Conservation (phyloP, 306 rosid genomes). For the Begonia peltatifolia region DNA sequence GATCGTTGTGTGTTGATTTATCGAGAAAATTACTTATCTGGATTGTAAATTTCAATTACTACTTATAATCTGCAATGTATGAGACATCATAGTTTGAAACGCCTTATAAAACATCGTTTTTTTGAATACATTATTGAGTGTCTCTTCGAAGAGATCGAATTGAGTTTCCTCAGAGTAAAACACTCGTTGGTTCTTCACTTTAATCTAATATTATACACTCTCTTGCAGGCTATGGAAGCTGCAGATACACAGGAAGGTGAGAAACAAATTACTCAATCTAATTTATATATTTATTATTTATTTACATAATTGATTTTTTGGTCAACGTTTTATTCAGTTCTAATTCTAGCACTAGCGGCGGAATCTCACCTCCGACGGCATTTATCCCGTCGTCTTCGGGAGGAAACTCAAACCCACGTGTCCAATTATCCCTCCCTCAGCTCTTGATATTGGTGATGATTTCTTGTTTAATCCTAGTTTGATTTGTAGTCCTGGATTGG, state of each 20-base stretch:
- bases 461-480: slow-evolving; percentile 19
- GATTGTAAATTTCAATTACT: too few relatives aligned
- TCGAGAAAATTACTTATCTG: too few relatives aligned
- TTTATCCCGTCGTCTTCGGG: slow-evolving; percentile 37
- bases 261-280: slow-evolving; percentile 9
- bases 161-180: neutral
- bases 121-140: neutral
- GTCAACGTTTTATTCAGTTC: slow-evolving; percentile 37
- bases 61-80: neutral
- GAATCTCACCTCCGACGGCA: slow-evolving; percentile 29
- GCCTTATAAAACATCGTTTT: too few relatives aligned
- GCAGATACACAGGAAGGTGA: slow-evolving; percentile 74
- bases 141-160: neutral
- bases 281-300: slow-evolving; percentile 6
- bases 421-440: slow-evolving; percentile 26
- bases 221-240: slow-evolving; percentile 73
- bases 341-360: slow-evolving; percentile 26
- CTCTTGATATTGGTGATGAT: slow-evolving; percentile 20
- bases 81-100: neutral
- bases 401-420: slow-evolving; percentile 17
- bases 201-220: slow-evolving; percentile 1
- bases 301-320: neutral
- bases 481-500: slow-evolving; percentile 14
- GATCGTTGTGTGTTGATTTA: too few relatives aligned
- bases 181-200: neutral